Conservation (phyloP, 176 grass and related monocot genomes). For the Avena atlantica region DNA sequence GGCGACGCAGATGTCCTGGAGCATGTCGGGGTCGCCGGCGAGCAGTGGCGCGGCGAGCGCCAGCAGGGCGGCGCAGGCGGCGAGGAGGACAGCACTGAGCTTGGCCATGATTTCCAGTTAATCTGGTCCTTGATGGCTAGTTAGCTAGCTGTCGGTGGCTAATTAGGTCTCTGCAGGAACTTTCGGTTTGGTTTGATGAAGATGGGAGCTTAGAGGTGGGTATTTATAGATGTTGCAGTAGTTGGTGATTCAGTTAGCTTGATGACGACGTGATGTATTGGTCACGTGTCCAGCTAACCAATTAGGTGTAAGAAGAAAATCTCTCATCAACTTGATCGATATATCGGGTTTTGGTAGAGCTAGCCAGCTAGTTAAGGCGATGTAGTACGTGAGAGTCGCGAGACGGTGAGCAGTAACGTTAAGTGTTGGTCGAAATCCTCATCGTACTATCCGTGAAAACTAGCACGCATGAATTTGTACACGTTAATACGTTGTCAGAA, state of each 20-base stretch:
- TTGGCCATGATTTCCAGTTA: background rate
- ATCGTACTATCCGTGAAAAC: background rate
- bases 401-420: too few species aligned
- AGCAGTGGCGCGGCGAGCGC: slow-evolving; percentile 28
- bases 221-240: slow-evolving; percentile 14
- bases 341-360: background rate
- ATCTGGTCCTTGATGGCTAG: background rate
- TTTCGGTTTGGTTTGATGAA: slow-evolving; percentile 18
- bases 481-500: too few species aligned
- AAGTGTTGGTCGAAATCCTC: background rate
- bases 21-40: slow-evolving; percentile 69
- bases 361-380: background rate
- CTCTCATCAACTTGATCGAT: too few species aligned
- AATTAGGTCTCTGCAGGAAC: background rate
- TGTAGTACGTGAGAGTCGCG: background rate
- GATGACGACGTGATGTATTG: background rate
- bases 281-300: background rate
- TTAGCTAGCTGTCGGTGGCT: background rate
- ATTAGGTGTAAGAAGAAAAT: background rate
- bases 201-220: background rate
- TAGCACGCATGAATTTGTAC: background rate
- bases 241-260: background rate
- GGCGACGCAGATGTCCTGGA: slow-evolving; percentile 81
- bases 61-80: slow-evolving; percentile 26
- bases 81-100: background rate